Conservation (phyloP, 768 basidiomycete species). For the Jaapia argillacea region DNA sequence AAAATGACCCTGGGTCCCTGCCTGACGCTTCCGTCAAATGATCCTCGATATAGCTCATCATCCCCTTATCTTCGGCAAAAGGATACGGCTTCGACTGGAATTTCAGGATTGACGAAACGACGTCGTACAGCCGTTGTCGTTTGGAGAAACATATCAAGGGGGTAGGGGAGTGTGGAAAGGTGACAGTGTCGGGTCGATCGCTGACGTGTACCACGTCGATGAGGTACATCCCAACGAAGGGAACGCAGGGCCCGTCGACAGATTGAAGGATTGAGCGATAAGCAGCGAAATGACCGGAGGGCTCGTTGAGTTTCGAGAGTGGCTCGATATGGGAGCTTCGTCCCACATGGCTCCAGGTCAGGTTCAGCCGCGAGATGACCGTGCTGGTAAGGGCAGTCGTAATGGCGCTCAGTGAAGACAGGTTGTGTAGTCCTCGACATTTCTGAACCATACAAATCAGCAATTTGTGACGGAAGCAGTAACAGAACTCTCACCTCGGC, state of each 20-base stretch:
- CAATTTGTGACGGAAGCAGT: neutral
- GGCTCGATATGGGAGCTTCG: conserved; percentile 40
- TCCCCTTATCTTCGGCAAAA: conserved; percentile 34
- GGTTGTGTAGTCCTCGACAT: conserved; percentile 55
- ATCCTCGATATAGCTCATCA: conserved; percentile 35
- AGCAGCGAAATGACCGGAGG: conserved; percentile 43
- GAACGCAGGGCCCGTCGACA: conserved; percentile 47
- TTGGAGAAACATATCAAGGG: conserved; percentile 40
- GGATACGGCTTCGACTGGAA: conserved; percentile 44
- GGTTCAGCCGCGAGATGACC: conserved; percentile 42
- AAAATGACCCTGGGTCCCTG: conserved; percentile 43
- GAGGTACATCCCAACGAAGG: conserved; percentile 55
- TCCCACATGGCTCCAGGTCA: conserved; percentile 59
- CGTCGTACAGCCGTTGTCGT: conserved; percentile 47
- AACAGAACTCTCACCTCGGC: conserved; percentile 48
- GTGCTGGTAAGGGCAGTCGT: conserved; percentile 52
- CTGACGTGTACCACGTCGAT: conserved; percentile 47
- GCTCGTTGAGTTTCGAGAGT: conserved; percentile 47
- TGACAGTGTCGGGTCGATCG: conserved; percentile 32
- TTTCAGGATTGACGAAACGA: conserved; percentile 42
- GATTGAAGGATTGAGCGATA: conserved; percentile 39
- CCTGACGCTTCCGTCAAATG: conserved; percentile 30
- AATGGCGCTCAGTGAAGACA: conserved; percentile 59
- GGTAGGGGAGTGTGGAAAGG: conserved; percentile 5
- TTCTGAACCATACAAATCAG: conserved; percentile 30